Conservation (phyloP, 495 filamentous ascomycete genomes). For the Xylaria castorea region DNA sequence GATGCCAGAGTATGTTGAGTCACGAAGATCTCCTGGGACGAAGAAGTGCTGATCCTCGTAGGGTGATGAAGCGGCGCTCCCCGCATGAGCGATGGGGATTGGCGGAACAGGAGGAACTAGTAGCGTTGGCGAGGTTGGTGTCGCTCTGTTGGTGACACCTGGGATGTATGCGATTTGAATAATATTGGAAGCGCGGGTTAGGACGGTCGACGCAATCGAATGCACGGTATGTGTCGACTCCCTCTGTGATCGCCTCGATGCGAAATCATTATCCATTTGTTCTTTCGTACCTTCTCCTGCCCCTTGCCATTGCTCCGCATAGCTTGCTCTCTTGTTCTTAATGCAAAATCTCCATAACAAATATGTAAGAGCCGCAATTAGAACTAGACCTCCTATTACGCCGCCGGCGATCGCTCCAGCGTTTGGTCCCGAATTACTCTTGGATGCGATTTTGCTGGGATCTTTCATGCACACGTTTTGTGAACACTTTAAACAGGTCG, state of each 20-base stretch:
- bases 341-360: constrained; percentile 88
- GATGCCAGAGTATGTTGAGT: constrained; percentile 77
- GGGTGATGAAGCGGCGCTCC: constrained; percentile 60
- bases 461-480: constrained; percentile 50
- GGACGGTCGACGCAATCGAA: constrained; percentile 93
- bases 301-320: constrained; percentile 61
- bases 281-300: constrained; percentile 57
- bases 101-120: constrained; percentile 92
- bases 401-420: constrained; percentile 85
- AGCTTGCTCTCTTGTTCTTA: constrained; percentile 73
- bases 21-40: constrained; percentile 88
- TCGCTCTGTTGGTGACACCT: constrained; percentile 91
- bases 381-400: constrained; percentile 76
- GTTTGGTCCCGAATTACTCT: constrained; percentile 59
- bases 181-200: constrained; percentile 95
- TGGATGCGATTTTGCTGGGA: constrained; percentile 33
- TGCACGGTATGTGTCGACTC: constrained; percentile 85
- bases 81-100: constrained; percentile 73
- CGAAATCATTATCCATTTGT: constrained; percentile 63
- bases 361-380: constrained; percentile 73
- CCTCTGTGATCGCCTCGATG: constrained; percentile 67
- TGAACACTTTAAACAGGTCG: constrained; percentile 44
- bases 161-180: constrained; percentile 99
- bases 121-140: constrained; percentile 79
- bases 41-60: constrained; percentile 90